Base-by-base conservation (phyloP, 768 basidiomycete genomes). In the Fomitopsis pulvina region DNA sequence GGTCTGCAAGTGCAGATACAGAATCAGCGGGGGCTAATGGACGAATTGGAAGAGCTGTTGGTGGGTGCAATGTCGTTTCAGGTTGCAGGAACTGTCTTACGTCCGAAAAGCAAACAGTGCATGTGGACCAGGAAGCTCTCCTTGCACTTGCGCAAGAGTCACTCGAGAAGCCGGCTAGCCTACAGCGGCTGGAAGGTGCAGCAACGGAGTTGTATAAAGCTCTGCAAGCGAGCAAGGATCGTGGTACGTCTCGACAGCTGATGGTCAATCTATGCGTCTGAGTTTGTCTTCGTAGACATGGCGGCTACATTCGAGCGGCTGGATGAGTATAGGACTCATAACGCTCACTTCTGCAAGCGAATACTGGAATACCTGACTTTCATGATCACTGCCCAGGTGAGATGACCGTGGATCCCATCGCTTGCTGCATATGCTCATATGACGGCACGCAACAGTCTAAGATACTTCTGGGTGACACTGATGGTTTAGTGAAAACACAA, bases 1-100 rank as follows among this genome's bases (percentile, higher is more conserved):
- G 96, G 96, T 55, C 72, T 99, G 29, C 96, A 99, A 67, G 93
- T 98, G 3, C 95, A 98, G 61, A 98, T 86, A 8, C 92, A 95
- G 61, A 99, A 98, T 59, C 95, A 98, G 65, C 78, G 85, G 21
- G 81, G 84, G 14, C 73, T 99, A 8, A 68, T 98, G 37, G 74
- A 71, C 27, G 96, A 98, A 64, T 69, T 99, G 10, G 85, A 94
- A 65, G 89, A 90, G 59, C 73, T 99, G 21, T 70, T 98, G 60
- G 94, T 89, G 57, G 24, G 26, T 42, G 11, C 21, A 5, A 25
- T 10, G 1, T 9, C 2, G 12, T 25, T 38, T 12, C n/a, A n/a
- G 22, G 34, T 26, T 41, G 2, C 28, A 24, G 10, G 18, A 16
- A 41, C 5, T 44, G 46, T 1, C 48, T 34, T 8, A 22, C 43